phyloP scores from a whole-genome alignment of 2,329 filamentous ascomycete genomes.

The Coleophoma cylindrospora region DNA sequence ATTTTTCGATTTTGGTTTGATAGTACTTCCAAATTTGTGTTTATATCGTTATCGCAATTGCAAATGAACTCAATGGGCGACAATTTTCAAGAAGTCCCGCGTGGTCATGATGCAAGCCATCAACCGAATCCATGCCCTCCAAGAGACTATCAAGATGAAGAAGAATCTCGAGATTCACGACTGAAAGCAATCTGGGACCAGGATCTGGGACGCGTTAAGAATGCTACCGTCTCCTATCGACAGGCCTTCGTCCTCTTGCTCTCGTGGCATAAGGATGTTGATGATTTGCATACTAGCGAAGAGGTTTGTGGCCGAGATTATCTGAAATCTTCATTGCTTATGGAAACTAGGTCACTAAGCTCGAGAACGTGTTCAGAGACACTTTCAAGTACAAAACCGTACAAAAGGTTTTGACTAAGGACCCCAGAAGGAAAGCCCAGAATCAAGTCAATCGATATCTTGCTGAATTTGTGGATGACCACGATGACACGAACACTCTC shows the following conservation, averaged over 20 bases:
- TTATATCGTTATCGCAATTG: too few species aligned
- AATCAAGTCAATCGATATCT: slow-evolving; percentile 5
- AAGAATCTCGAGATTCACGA: slow-evolving; percentile 1
- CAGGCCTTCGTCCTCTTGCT: background rate
- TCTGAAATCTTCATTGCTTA: background rate
- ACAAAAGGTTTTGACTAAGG: background rate
- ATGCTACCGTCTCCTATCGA: background rate
- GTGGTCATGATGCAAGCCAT: background rate
- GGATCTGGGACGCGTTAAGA: background rate
- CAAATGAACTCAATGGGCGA: background rate
- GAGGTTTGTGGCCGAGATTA: background rate
- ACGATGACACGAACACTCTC: slow-evolving; percentile 5
- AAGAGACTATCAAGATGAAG: slow-evolving; percentile 1
- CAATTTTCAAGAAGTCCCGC: background rate
- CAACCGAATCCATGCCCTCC: background rate
- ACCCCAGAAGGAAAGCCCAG: background rate
- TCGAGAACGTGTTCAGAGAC: slow-evolving; percentile 3
- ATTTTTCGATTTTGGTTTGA: too few species aligned
- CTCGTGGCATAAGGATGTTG: background rate
- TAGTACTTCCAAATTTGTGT: too few species aligned
- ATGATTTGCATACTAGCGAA: background rate
- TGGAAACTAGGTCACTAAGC: slow-evolving; percentile 3
- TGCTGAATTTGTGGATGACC: slow-evolving; percentile 6
- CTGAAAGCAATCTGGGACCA: slow-evolving; percentile 4
- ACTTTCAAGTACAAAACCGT: slow-evolving; percentile 2